Percentiles rank a stretch among this genome's conserved stretches.
Evolutionary conservation across 768 basidiomycete genomes (phyloP).

Genomic region (Lactarius quietus): DNA sequence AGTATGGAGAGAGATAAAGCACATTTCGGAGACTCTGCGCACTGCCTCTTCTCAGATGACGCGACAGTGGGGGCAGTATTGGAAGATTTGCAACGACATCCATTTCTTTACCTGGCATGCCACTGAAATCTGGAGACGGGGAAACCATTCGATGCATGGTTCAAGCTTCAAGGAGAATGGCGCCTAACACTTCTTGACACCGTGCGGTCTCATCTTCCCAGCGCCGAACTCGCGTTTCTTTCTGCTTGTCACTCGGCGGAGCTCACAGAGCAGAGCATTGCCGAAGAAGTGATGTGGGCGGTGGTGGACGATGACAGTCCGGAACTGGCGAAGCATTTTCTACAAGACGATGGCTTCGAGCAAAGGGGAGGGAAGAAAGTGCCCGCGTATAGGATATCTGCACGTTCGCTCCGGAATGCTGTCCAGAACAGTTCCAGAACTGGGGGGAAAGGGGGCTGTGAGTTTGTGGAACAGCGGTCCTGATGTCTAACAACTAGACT

Average conservation of each 20-base stretch:
- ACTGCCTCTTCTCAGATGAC: not conserved
- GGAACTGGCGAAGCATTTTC: slow-evolving; percentile 9
- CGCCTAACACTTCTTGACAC: not conserved
- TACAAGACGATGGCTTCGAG: not conserved
- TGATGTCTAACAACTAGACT: not conserved
- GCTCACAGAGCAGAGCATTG: not conserved
- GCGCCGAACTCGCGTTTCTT: slow-evolving; percentile 11
- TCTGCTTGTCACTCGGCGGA: slow-evolving; percentile 10
- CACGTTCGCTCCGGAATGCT: not conserved
- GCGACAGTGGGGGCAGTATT: not conserved
- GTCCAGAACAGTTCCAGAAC: slow-evolving; percentile 4
- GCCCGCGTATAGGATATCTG: not conserved
- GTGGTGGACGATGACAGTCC: slow-evolving; percentile 16
- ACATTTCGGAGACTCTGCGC: not conserved
- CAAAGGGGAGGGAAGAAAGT: not conserved
- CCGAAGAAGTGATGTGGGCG: slow-evolving; percentile 17
- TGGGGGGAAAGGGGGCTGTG: slow-evolving; percentile 6
- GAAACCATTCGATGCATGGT: slow-evolving; percentile 3
- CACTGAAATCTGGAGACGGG: slow-evolving; percentile 1
- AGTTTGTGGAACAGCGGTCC: not conserved
- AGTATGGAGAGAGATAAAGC: not conserved
- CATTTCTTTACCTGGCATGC: slow-evolving; percentile 6
- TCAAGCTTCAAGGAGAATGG: not conserved
- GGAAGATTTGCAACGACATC: not conserved
- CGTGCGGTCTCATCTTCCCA: not conserved